Evolutionary conservation across 208 protist genomes (phyloP), one percentile per base, ranked within the genome.

Genomic region (Leishmania gerbilli): DNA sequence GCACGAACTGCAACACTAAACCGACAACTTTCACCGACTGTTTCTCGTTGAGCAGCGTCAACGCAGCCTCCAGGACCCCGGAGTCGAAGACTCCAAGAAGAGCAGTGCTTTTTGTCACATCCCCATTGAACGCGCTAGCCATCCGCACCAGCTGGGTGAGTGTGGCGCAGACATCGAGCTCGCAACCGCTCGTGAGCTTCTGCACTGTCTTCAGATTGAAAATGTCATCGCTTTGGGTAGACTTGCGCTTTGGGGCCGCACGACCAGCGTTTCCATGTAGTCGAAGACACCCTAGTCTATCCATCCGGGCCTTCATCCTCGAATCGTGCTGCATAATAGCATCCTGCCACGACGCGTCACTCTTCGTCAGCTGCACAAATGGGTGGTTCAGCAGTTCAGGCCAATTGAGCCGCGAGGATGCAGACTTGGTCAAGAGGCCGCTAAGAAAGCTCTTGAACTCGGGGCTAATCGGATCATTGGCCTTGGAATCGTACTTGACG

Each of bases 361-460:
- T 90, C 69, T 89, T 75, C 2, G 91, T 93, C 77, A 97, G 80
- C 37, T 85, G 79, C 64, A 98, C 94, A 89, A 98, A 98, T 19
- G 92, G 91, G 83, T 98, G 95, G 76, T 90, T 91, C 34, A 97
- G 75, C 45, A 98, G 81, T 51, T 97, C 87, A 42, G 96, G 94
- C 98, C 98, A 99, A 71, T 93, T 94, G 24, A 99, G 88, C n/a
- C 98, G 88, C 34, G 96, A 85, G 1, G 90, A 89, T 8, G 93
- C 96, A 31, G 88, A 92, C 84, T 99, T 99, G 21, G 90, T 96
- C 37, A 99, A 88, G n/a, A 99, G 89, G 1, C 96, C 96, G 69
- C 95, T 95, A 58, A 99, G 85, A 65, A 99, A 98, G 60, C 85
- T 93, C 80, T 98, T 95, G 77, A 99, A 98, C 9, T 88, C 84